A percentile compares a stretch with the other conserved stretches of the same genome.
phyloP scores from a whole-genome alignment of 371 early-diverging fungal species.

The Haplosporangium sp. region DNA sequence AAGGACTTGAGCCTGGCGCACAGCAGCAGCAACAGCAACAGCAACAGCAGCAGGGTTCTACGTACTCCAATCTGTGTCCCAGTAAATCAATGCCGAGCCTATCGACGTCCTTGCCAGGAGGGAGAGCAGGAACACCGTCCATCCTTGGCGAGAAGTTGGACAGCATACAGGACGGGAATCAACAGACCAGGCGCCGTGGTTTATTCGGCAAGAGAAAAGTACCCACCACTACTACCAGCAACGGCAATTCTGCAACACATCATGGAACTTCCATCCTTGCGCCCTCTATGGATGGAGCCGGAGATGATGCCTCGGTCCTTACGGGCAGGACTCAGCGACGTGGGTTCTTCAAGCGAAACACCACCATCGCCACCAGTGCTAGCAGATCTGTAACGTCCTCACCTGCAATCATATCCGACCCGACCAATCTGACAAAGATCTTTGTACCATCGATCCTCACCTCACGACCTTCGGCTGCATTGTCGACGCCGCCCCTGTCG shows the following conservation, averaged over 20 bases:
- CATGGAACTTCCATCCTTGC: neutral
- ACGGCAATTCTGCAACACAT: slow-evolving; percentile 1
- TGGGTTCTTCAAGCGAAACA: slow-evolving; percentile 33
- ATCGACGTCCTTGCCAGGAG: neutral
- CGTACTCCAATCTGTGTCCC: neutral
- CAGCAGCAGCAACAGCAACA: slow-evolving; percentile 8
- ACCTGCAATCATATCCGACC: neutral
- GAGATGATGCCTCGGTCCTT: slow-evolving; percentile 17
- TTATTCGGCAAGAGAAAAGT: slow-evolving; percentile 16
- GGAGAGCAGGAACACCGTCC: neutral
- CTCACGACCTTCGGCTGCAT: neutral
- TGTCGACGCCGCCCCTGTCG: neutral
- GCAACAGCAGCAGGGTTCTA: neutral
- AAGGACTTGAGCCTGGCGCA: neutral
- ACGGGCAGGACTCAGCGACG: slow-evolving; percentile 13
- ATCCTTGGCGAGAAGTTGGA: neutral
- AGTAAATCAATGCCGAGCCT: neutral
- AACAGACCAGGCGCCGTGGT: slow-evolving; percentile 24
- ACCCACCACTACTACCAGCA: neutral
- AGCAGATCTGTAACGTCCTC: slow-evolving; percentile 15
- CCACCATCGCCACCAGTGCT: neutral
- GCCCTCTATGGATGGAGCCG: neutral
- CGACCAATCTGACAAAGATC: neutral
- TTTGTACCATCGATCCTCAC: neutral
- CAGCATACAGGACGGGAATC: slow-evolving; percentile 3